Evolutionary conservation across 108 stramenopile genomes (phyloP).

Genomic region (Thalassiosira profunda): DNA sequence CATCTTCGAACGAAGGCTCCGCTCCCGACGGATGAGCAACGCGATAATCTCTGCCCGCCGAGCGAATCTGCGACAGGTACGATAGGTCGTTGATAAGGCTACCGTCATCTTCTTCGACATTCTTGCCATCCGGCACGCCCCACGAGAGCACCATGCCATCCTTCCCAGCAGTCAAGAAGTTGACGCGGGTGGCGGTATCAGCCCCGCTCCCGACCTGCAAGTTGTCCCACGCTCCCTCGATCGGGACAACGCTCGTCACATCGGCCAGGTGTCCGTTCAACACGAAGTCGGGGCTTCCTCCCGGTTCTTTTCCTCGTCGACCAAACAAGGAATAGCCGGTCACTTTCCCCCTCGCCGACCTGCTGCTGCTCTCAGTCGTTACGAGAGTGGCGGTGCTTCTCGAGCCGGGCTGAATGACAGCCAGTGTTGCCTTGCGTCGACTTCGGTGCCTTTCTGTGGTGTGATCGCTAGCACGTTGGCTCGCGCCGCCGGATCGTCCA

Average conservation of each 20-base stretch:
- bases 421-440: background rate
- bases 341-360: conserved; percentile 43
- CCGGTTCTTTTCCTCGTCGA: conserved; percentile 24
- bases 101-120: background rate
- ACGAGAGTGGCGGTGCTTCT: conserved; percentile 28
- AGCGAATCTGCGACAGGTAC: no score
- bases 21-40: no score
- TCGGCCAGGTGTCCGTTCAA: conserved; percentile 67
- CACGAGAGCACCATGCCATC: conserved; percentile 87
- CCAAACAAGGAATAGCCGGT: conserved; percentile 58
- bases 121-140: conserved; percentile 39
- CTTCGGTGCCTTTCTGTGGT: no score
- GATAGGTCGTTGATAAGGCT: no score
- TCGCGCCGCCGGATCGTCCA: background rate
- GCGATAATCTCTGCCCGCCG: no score
- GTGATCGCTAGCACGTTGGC: background rate
- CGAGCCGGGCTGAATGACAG: conserved; percentile 11
- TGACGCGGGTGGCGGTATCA: conserved; percentile 18
- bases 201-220: conserved; percentile 9
- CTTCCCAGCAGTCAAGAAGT: conserved; percentile 62
- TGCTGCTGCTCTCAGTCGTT: conserved; percentile 3
- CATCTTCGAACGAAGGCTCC: no score
- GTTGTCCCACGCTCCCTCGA: conserved; percentile 30
- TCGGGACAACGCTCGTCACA: conserved; percentile 51
- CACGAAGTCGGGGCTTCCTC: conserved; percentile 54